Evolutionary conservation across 2,329 filamentous ascomycete genomes (phyloP), one percentile per base, ranked within the genome.

Genomic region (Talaromyces marneffei): DNA sequence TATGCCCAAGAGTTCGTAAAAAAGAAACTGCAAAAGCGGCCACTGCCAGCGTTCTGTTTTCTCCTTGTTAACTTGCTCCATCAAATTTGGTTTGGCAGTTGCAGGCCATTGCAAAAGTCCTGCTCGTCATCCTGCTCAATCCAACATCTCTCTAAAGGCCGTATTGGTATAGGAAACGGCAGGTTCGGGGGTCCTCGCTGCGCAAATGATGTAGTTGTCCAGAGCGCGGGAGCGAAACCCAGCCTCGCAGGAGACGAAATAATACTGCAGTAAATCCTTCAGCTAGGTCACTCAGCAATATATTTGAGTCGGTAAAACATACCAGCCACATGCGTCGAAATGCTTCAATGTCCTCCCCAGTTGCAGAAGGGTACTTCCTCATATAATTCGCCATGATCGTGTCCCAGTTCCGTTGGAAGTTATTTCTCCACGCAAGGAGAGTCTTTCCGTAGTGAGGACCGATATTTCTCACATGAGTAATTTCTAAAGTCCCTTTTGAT

Each of bases 241-340:
- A 40, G 87, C 87, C 71, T 91, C 88, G 64, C 87, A 90, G 70
- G 91, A 91, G 23, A 83, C 80, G 73, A 91, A 91, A 71, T 91
- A 91, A 68, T 90, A 91, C 78, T 85, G 54, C 14, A 12, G 33
- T 56, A 44, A 52, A 12, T 29, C 33, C 10, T 6, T 29, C 9
- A 18, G 31, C 27, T 5, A 5, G 4, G 27, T 9, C 46, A 31
- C 16, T 18, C 14, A 18, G 4, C n/a, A 6, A 31, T n/a, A 18
- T 4, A 39, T 2, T 2, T 10, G 37, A 55, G 5, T 25, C 16
- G 4, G 29, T 31, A 18, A 46, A n/a, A 50, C 57, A 62, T 68
- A 83, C 82, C 78, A 89, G 82, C 88, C 88, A 91, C 71, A 90
- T 90, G 65, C 84, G 80, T 69, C 81, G 82, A 69, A 90, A 91